Evolutionary conservation across 2,329 filamentous ascomycete species (phyloP).

Genomic region (Colletotrichum zoysiae): DNA sequence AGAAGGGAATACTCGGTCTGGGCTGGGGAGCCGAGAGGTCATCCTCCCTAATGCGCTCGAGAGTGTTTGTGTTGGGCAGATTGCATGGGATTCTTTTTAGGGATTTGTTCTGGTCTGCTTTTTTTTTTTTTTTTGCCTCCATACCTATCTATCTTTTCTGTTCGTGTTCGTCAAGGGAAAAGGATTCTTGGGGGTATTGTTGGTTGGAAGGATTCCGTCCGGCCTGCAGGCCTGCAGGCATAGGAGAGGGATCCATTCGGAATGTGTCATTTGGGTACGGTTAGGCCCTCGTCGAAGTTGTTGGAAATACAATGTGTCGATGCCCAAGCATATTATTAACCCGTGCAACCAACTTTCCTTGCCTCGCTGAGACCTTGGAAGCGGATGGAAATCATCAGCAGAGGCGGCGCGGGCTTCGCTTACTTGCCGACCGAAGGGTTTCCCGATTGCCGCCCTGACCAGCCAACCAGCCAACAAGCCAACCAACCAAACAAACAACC

Average conservation of each 20-base stretch:
- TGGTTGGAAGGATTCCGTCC: neutral
- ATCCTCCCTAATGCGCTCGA: slow-evolving; percentile 9
- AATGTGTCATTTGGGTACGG: neutral
- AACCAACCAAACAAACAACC: neutral
- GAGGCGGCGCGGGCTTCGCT: neutral
- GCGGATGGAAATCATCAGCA: neutral
- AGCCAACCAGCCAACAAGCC: neutral
- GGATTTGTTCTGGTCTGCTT: slow-evolving; percentile 17
- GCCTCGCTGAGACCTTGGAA: neutral
- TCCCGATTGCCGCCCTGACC: neutral
- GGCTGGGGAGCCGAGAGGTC: neutral
- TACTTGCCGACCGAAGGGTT: neutral
- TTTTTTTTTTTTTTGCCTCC: too few species aligned
- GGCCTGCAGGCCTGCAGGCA: neutral
- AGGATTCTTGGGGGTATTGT: neutral
- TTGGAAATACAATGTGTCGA: slow-evolving; percentile 4
- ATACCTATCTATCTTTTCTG: neutral
- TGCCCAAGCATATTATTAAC: neutral
- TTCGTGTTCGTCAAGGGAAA: neutral
- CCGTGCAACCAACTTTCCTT: neutral
- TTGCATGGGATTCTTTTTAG: slow-evolving; percentile 23
- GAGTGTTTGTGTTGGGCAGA: slow-evolving; percentile 13
- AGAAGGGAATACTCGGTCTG: slow-evolving; percentile 5
- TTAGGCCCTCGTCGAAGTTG: neutral
- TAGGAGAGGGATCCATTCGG: neutral